Evolutionary conservation across 1,284 basidiomycete species (phyloP), one percentile per base, ranked within the genome.

Genomic region (Leccinum pachyderme): DNA sequence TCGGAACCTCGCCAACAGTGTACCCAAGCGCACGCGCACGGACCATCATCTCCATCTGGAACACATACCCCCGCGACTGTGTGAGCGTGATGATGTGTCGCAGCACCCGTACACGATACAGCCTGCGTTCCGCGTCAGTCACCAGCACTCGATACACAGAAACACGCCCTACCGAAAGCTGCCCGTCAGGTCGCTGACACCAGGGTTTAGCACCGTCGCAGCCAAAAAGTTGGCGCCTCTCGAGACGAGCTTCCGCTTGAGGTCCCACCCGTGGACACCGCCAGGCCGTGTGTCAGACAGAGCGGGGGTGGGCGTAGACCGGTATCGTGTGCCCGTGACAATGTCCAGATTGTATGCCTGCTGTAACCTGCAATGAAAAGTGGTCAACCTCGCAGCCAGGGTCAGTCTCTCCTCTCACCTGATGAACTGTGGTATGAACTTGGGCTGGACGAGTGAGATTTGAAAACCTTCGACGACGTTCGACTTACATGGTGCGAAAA

Each of bases 21-120:
- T 93, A 95, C 7, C 91, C 92, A 49, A 90, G 74, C 1, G 89
- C 82, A 47, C 86, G 80, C 2, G 93, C 93, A 4, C 93, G 84
- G 27, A 94, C 93, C 80, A 95, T 93, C 83, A 95, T 95, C 72
- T 96, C 93, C 93, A 96, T 96, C 76, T 96, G 93, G 78, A 96
- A 95, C 13, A 96, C 93, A 66, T 95, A 96, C 3, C 93, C 93
- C 61, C 91, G 90, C 15, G 90, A 93, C 58, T 87, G 82, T 7
- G 89, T 93, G 60, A 87, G 79, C 5, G 84, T 81, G 64, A 96
- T 95, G 64, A 96, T 89, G 62, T 90, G 85, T 51, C 81, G 81
- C 55, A 96, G 78, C 5, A 91, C 92, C 1, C 80, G 79, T 13
- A 84, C 73, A 45, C 89, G 85, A 71, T 95, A 96, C 22, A 96